Conservation (phyloP, 805 yeast species). For the Metschnikowia peoriensis region DNA sequence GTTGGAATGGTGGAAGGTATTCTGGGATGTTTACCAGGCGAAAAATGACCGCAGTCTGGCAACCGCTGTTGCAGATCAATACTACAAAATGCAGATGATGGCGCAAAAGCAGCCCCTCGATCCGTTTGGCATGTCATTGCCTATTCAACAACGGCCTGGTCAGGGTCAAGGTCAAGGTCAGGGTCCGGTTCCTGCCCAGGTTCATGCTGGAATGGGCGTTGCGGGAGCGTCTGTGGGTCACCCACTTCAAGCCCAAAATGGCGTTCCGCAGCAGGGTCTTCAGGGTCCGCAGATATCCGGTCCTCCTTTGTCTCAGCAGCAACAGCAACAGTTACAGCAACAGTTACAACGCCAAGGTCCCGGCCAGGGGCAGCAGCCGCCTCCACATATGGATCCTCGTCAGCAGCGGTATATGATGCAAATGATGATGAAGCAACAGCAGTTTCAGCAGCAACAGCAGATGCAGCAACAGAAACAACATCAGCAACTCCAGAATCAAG, state of each 20-base stretch:
- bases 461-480: slow-evolving; percentile 18
- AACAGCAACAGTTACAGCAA: not conserved
- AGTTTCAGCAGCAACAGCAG: slow-evolving; percentile 14
- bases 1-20: slow-evolving; percentile 94
- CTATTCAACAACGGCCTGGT: not conserved
- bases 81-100: slow-evolving; percentile 60
- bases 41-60: slow-evolving; percentile 39
- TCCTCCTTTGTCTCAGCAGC: not conserved
- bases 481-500: slow-evolving; percentile 24
- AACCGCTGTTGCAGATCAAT: slow-evolving; percentile 56
- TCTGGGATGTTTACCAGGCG: slow-evolving; percentile 91
- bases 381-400: slow-evolving; percentile 11
- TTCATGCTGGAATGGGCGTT: slow-evolving; percentile 10
- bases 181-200: not conserved
- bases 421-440: slow-evolving; percentile 27
- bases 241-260: not conserved
- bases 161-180: not conserved
- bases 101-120: slow-evolving; percentile 56
- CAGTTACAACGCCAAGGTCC: not conserved
- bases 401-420: slow-evolving; percentile 25
- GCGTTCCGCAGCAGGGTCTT: not conserved
- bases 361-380: slow-evolving; percentile 2
- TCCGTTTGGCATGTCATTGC: not conserved
- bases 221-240: slow-evolving; percentile 13
- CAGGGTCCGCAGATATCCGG: not conserved